Percentiles rank a stretch among this genome's conserved stretches.
phyloP scores from a whole-genome alignment of 352 stramenopile genomes.

The Phytophthora foliorum region DNA sequence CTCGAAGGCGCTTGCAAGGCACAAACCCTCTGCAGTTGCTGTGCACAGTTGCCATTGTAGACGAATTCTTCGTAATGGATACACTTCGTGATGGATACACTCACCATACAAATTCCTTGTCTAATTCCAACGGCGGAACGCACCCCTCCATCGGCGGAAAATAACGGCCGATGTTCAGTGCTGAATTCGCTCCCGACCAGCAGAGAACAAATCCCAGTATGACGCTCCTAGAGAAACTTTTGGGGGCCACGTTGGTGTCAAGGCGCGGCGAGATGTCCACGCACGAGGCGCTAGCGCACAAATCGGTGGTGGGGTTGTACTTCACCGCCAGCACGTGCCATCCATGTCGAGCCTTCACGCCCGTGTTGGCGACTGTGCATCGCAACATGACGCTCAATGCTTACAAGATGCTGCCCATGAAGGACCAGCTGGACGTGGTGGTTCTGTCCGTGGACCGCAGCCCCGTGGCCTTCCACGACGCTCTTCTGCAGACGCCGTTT shows the following conservation, averaged over 20 bases:
- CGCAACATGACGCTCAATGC: conserved; percentile 70
- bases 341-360: conserved; percentile 72
- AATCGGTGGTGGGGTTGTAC: conserved; percentile 69
- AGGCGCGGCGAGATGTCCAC: conserved; percentile 61
- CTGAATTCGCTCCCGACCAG: conserved; percentile 13
- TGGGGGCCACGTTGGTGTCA: conserved; percentile 60
- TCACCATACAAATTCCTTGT: conserved; percentile 26
- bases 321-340: conserved; percentile 72
- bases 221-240: conserved; percentile 67
- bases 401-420: conserved; percentile 68
- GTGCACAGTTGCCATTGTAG: conserved; percentile 14
- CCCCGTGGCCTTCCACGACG: conserved; percentile 63
- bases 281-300: conserved; percentile 58
- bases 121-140: conserved; percentile 29
- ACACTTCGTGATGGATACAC: conserved; percentile 3
- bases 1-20: conserved; percentile 6
- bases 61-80: background rate
- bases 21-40: background rate
- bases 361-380: conserved; percentile 67
- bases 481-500: conserved; percentile 69
- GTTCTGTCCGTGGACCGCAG: conserved; percentile 69
- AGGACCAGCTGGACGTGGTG: conserved; percentile 69
- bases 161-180: conserved; percentile 25
- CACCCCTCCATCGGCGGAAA: conserved; percentile 47
- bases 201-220: conserved; percentile 34